phyloP scores from a whole-genome alignment of 805 yeast genomes.

The Henningerozyma blattae region DNA sequence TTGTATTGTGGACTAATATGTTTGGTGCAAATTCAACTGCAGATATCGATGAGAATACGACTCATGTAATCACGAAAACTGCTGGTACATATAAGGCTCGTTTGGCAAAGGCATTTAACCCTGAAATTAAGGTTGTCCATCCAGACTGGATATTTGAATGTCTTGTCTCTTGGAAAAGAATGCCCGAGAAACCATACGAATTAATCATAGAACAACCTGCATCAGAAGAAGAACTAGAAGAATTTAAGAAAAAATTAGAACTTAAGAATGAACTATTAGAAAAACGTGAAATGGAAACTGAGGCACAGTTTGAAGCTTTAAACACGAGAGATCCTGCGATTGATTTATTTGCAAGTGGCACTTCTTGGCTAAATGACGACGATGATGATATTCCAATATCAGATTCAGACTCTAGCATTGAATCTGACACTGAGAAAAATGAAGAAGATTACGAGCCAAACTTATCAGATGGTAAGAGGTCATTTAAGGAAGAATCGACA shows the following conservation, averaged over 20 bases:
- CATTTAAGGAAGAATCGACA: slow-evolving; percentile 1
- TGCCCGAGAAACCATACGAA: slow-evolving; percentile 47
- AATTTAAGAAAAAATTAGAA: slow-evolving; percentile 21
- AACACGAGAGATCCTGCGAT: slow-evolving; percentile 7
- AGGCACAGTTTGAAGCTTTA: slow-evolving; percentile 5
- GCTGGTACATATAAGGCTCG: slow-evolving; percentile 78
- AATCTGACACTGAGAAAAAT: slow-evolving; percentile 15
- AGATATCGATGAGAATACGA: slow-evolving; percentile 59
- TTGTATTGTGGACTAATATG: slow-evolving; percentile 83
- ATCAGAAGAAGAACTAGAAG: slow-evolving; percentile 29
- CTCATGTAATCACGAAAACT: slow-evolving; percentile 78
- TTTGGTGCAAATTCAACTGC: slow-evolving; percentile 81
- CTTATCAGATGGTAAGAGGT: neutral
- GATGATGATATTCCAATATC: slow-evolving; percentile 19
- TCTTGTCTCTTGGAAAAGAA: slow-evolving; percentile 63
- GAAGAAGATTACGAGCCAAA: slow-evolving; percentile 8
- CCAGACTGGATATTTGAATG: slow-evolving; percentile 91
- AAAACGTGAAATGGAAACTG: slow-evolving; percentile 9
- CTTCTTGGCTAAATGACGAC: slow-evolving; percentile 23
- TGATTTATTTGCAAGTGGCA: slow-evolving; percentile 19
- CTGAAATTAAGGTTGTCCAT: slow-evolving; percentile 62
- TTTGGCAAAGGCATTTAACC: slow-evolving; percentile 54
- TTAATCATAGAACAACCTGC: slow-evolving; percentile 40
- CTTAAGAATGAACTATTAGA: slow-evolving; percentile 19
- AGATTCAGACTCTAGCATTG: slow-evolving; percentile 19